Base-by-base conservation (phyloP, 2,329 filamentous ascomycete species). In the Didymosphaeria variabile region DNA sequence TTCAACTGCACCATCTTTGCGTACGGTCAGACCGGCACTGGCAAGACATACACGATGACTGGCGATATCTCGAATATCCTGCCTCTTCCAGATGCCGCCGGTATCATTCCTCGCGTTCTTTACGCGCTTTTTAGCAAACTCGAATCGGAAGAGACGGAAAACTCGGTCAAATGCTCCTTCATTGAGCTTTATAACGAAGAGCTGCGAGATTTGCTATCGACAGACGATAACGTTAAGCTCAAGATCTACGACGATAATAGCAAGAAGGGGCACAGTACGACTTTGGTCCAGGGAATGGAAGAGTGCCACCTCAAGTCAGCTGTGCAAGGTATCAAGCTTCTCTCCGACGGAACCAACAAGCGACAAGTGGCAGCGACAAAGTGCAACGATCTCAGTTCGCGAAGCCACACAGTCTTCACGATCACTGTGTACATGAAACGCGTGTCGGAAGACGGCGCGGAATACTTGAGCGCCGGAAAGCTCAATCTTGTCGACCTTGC, bases 1-100 rank as follows among this genome's bases (percentile, higher is more conserved):
- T 98, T 92, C 81, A 99, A 99, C 78, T 99, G 95, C 81, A 99
- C 95, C 5, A 97, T 99, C 62, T 99, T 99, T 72, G 95, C 95
- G 36, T 99, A 99, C 77, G 95, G 95, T 29, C 95, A 99, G 78
- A 99, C 95, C 0, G 95, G 95, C 47, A 99, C 95, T 0, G 95
- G 95, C 70, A 99, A 99, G 79, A 99, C 95, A 15, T 99, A 99
- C 79, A 99, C 95, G 26, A 99, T 99, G 95, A 97, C 94, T 0
- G 95, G 95, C 58, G 94, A 99, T 78, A 97, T 99, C 88, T 92
- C 87, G 15, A 92, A 97, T 70, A 92, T 93, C 40, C 93, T 94
- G 1, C 88, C 97, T 61, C 84, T 97, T 15, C 94, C 94, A 1
- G 95, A 98, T 74, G 90, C 89, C 42, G 95, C 96, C 31, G 95